phyloP scores from a whole-genome alignment of 2,329 filamentous ascomycete genomes.

The Cladophialophora exuberans region DNA sequence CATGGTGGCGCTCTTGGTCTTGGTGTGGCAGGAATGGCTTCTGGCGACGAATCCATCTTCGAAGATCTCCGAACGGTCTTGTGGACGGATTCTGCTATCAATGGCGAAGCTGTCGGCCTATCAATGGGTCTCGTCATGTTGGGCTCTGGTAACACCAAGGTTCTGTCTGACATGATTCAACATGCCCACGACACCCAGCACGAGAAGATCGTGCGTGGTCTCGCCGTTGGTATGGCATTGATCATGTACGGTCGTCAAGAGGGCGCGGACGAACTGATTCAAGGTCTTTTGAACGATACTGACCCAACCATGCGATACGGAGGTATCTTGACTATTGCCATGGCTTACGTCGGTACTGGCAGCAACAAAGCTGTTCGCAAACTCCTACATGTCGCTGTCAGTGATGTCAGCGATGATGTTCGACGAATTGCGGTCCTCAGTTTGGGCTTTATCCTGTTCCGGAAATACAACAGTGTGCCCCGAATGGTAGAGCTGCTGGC shows the following conservation, averaged over 20 bases:
- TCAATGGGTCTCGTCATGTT: constrained; percentile 98
- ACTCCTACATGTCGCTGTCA: constrained; percentile 92
- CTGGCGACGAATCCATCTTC: constrained; percentile 85
- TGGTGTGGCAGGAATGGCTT: constrained; percentile 97
- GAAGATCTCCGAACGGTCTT: constrained; percentile 87
- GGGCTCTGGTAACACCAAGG: constrained; percentile 92
- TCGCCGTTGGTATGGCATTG: constrained; percentile 93
- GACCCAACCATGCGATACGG: constrained; percentile 94
- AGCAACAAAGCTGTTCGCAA: constrained; percentile 99
- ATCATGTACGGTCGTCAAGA: constrained; percentile 99
- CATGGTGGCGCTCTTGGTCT: constrained; percentile 94
- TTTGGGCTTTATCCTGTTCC: constrained; percentile 96
- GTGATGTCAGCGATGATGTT: constrained; percentile 97
- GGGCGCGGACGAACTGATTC: constrained; percentile 90
- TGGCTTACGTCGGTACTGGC: constrained; percentile 95
- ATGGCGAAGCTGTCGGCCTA: constrained; percentile 93
- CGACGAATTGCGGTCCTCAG: constrained; percentile 96
- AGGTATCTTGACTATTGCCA: constrained; percentile 96
- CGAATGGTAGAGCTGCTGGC: constrained; percentile 98
- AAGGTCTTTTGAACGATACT: constrained; percentile 87
- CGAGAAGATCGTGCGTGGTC: constrained; percentile 96
- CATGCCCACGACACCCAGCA: constrained; percentile 98
- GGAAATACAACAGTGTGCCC: constrained; percentile 94
- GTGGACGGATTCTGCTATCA: constrained; percentile 92
- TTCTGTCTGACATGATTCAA: constrained; percentile 93